These are phyloP conservation scores for Moesziomyces aphidis DNA, from an alignment of 1,284 basidiomycete genomes.

Conservation along the genomic window DNA sequence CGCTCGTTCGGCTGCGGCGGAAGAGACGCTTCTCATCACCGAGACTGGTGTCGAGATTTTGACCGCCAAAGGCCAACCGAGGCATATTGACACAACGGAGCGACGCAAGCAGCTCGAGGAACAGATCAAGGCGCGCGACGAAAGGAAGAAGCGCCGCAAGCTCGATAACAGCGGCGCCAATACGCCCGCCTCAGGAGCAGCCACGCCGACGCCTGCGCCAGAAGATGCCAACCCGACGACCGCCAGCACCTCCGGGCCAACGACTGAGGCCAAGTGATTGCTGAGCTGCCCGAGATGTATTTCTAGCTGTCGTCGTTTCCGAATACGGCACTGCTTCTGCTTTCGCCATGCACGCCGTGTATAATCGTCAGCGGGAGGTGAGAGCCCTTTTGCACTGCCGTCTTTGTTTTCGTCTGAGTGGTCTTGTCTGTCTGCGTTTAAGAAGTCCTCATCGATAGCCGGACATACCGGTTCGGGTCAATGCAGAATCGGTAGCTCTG, in stretches of 20 bases:
- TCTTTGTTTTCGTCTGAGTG: no score
- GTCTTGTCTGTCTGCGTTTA: no score
- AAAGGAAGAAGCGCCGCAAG: constrained; percentile 44
- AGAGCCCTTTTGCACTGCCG: no score
- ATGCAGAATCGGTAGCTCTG: not conserved
- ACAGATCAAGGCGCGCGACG: constrained; percentile 37
- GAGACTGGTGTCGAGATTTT: constrained; percentile 66
- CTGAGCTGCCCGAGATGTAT: not conserved
- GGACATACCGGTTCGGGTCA: constrained; percentile 1
- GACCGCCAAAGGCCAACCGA: constrained; percentile 62
- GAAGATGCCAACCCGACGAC: constrained; percentile 39
- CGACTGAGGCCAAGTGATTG: not conserved
- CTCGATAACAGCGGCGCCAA: constrained; percentile 22
- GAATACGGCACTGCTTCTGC: not conserved
- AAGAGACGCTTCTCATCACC: constrained; percentile 66
- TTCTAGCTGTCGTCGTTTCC: constrained; percentile 7
- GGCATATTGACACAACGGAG: constrained; percentile 60
- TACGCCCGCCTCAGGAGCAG: constrained; percentile 29
- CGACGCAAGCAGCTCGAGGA: constrained; percentile 41
- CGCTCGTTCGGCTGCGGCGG: constrained; percentile 60
- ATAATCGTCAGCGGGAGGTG: no score
- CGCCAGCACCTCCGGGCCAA: constrained; percentile 17
- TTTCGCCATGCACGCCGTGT: no score
- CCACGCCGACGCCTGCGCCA: constrained; percentile 32
- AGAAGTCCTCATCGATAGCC: not conserved